Base-by-base conservation (phyloP, 1,284 basidiomycete species). In the Anthracocystis panici-leucophaei region DNA sequence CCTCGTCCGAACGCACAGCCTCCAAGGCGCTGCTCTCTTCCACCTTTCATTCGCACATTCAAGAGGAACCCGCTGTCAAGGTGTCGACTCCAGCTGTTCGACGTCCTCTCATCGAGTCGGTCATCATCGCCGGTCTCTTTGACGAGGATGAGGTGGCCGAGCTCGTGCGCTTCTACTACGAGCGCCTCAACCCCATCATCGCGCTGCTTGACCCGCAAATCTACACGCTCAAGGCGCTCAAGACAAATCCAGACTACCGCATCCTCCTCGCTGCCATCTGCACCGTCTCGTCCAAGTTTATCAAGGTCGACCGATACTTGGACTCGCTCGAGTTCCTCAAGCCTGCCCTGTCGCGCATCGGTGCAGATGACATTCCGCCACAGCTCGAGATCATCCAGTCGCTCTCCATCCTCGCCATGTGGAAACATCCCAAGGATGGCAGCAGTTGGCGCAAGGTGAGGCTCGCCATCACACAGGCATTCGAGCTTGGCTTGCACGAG, bases 251-350 rank as follows among this genome's bases (percentile, higher is more conserved):
- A 11, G 90, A 89, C 74, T 93, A 90, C 57, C 91, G 91, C 2
- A 91, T 94, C 81, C 87, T 94, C 55, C 93, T 93, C 85, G 92
- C 93, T 14, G 90, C 91, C 33, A 88, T 94, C 62, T 88, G 93
- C 82, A 92, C 92, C 89, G 92, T 91, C 31, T 91, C 91, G 25
- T 91, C 91, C 88, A 94, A 94, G 85, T 94, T 94, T 79, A 93
- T 92, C 87, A 89, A 89, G 69, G 89, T 90, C 18, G 89, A 90
- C 50, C 85, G 65, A 45, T 76, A 76, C 40, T 40, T 76, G n/a
- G 73, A 76, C 40, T 50, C 68, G 21, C 73, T 76, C 65, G 73
- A 76, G 23, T 90, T 49, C 92, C 91, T 86, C 89, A 89, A 79
- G 86, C 87, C 42, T 90, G 90, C 78, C 89, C 90, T 79, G 89